Evolutionary conservation across 192 early-diverging fungal species (phyloP), one percentile per base, ranked within the genome.

Genomic region (Irineochytrium annulatum): DNA sequence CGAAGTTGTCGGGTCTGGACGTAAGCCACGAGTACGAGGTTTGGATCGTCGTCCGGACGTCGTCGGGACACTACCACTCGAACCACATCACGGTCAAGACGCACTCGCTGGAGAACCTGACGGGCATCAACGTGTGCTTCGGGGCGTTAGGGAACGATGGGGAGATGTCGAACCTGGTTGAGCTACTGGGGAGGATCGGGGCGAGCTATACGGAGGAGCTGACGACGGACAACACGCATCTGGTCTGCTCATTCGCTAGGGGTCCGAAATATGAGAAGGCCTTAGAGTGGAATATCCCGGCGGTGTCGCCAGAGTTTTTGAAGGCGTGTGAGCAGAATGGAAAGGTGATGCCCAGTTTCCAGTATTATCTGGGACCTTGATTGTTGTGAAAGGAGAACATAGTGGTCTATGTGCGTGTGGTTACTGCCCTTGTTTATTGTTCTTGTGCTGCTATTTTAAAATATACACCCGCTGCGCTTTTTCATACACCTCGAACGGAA

Each of bases 61-160:
- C 94, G 3, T 93, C 94, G 3, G 95, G 97, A 45, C 66, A 74
- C 20, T 85, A 89, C 37, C 74, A 79, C 35, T 92, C 89, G 35
- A 93, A 97, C 57, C 72, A 79, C 17, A 75, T 95, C 19, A 73
- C 62, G 2, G 77, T 87, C 34, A 83, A 77, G 57, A 99, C 97
- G 3, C 97, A 99, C 69, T 78, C 88, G 30, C 76, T 99, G 71
- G 94, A 98, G 43, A 97, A 99, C 68, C 80, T 99, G 31, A 97
- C 91, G n/a, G 97, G 97, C 17, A 92, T 97, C 58, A 83, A 89
- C 61, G 89, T 97, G 24, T 90, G 89, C 67, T 99, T 99, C 80
- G 97, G 97, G 32, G 81, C 79, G 2, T 92, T 95, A 67, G 60
- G 70, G 20, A 88, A 90, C 57, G 86, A 88, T 34, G 77, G 77